Evolutionary conservation across 192 early-diverging fungal species (phyloP).

Genomic region (Paraglomus brasilianum): DNA sequence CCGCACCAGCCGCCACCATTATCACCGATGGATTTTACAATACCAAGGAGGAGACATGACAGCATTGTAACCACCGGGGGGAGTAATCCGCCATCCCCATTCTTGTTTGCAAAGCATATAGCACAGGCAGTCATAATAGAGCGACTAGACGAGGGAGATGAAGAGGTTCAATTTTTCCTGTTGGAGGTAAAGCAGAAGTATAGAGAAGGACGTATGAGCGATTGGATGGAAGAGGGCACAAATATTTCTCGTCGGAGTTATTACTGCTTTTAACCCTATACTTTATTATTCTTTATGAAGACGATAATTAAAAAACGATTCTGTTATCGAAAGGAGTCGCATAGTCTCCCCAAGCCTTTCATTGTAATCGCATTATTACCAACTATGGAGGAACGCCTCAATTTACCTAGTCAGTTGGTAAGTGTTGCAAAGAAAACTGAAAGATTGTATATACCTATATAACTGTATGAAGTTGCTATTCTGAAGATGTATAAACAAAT

Average conservation of each 20-base stretch:
- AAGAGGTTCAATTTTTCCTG: constrained; percentile 36
- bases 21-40: constrained; percentile 41
- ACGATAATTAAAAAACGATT: constrained; percentile 43
- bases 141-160: constrained; percentile 38
- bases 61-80: constrained; percentile 31
- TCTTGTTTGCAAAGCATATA: constrained; percentile 33
- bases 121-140: constrained; percentile 46
- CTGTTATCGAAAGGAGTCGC: constrained; percentile 36
- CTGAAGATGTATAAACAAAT: too few species aligned
- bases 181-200: constrained; percentile 34
- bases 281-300: neutral
- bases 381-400: constrained; percentile 31
- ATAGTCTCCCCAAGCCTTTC: constrained; percentile 37
- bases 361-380: constrained; percentile 41
- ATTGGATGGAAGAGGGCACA: too few species aligned
- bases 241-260: neutral
- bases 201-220: neutral
- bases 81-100: constrained; percentile 26
- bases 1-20: constrained; percentile 21
- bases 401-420: constrained; percentile 47
- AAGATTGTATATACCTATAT: too few species aligned
- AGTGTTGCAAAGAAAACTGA: too few species aligned
- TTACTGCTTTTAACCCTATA: neutral
- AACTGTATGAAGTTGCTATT: too few species aligned
- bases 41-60: constrained; percentile 39